A percentile compares a stretch with the other conserved stretches of the same genome.
phyloP scores from a whole-genome alignment of 106 monocot species.

The Phalaenopsis aphrodite region DNA sequence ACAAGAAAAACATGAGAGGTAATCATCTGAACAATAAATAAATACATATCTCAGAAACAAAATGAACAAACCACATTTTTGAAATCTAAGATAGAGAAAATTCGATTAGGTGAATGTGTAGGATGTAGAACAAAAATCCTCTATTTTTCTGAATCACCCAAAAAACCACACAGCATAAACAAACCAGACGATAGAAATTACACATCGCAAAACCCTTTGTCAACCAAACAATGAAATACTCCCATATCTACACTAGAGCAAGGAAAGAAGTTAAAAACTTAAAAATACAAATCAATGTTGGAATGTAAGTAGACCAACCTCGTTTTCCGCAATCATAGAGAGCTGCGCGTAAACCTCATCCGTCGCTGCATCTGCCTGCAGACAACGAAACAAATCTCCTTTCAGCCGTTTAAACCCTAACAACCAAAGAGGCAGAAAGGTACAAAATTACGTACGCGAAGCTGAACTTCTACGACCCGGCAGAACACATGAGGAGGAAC shows the following conservation, averaged over 20 bases:
- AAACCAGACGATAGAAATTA: background rate
- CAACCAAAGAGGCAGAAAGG: background rate
- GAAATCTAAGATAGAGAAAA: background rate
- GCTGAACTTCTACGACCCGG: conserved; percentile 71
- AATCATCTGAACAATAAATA: background rate
- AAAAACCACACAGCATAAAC: background rate
- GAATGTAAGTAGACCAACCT: conserved; percentile 34
- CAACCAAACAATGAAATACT: background rate
- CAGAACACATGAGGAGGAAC: conserved; percentile 86
- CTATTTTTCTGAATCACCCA: background rate
- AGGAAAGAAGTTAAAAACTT: background rate
- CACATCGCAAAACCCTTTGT: conserved; percentile 1
- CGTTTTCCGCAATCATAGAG: conserved; percentile 49
- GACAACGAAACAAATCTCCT: conserved; percentile 1
- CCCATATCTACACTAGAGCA: background rate
- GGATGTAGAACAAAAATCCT: background rate
- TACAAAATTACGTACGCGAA: conserved; percentile 39
- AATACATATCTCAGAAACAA: background rate
- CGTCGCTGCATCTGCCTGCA: conserved; percentile 69
- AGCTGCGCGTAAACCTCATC: conserved; percentile 90
- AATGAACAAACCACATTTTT: background rate
- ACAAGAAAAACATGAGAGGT: background rate
- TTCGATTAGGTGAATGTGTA: background rate
- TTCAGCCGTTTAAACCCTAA: background rate
- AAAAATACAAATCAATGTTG: background rate